Evolutionary conservation across 176 grass and related monocot species (phyloP).

Genomic region (Hsuehochloa calcarea): DNA sequence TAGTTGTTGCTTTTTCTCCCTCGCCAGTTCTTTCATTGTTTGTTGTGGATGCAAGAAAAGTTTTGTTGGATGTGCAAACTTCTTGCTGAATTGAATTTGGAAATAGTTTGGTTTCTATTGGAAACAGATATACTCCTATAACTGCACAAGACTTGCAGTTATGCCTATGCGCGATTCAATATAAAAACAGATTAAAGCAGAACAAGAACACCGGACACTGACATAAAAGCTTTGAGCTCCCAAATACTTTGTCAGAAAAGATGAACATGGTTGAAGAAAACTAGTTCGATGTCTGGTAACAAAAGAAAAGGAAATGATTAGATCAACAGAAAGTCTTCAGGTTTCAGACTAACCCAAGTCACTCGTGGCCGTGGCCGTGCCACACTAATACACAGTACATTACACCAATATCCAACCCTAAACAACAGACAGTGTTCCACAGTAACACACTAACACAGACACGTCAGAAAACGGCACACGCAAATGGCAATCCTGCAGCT

Average conservation of each 20-base stretch:
- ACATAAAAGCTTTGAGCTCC: not conserved
- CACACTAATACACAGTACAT: not conserved
- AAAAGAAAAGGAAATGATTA: not conserved
- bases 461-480: not conserved
- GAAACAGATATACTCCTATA: not conserved
- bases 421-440: not conserved
- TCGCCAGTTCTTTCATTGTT: not conserved
- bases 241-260: not conserved
- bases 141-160: not conserved
- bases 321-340: not conserved
- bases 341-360: not conserved
- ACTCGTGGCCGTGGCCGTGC: not conserved
- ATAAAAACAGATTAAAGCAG: not conserved
- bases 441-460: not conserved
- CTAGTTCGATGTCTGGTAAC: not conserved
- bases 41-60: not conserved
- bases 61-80: not conserved
- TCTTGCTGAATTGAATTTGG: not conserved
- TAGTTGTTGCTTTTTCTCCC: not conserved
- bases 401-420: not conserved
- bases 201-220: not conserved
- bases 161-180: not conserved
- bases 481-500: not conserved
- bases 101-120: not conserved
- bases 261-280: constrained; percentile 18